phyloP scores from a whole-genome alignment of 352 stramenopile species.

The Phytophthora syringae region DNA sequence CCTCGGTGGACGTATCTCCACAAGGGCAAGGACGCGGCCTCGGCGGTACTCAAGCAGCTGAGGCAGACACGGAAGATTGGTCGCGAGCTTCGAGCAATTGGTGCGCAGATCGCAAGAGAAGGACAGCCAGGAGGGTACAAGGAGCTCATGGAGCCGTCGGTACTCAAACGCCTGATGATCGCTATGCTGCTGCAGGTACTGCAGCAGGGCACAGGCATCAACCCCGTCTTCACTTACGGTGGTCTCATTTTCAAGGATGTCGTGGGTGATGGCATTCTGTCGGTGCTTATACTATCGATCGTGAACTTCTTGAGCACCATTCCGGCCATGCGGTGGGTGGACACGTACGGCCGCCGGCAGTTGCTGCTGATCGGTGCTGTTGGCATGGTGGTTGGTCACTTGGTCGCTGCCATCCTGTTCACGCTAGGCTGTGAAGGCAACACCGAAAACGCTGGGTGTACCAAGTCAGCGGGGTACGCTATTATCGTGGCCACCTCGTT shows the following conservation, averaged over 20 bases:
- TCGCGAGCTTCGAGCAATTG: slow-evolving; percentile 53
- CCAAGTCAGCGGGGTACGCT: slow-evolving; percentile 43
- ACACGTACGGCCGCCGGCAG: slow-evolving; percentile 47
- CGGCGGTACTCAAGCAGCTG: slow-evolving; percentile 48
- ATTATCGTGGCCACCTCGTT: slow-evolving; percentile 54
- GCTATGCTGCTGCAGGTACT: slow-evolving; percentile 56
- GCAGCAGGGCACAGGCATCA: slow-evolving; percentile 58
- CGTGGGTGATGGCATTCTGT: slow-evolving; percentile 45
- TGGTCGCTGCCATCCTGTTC: slow-evolving; percentile 48
- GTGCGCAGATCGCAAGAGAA: slow-evolving; percentile 49
- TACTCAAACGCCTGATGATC: slow-evolving; percentile 51
- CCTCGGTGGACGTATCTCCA: slow-evolving; percentile 49
- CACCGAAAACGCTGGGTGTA: slow-evolving; percentile 39
- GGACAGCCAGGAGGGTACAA: slow-evolving; percentile 35
- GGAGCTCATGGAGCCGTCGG: slow-evolving; percentile 52
- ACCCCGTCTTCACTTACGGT: slow-evolving; percentile 54
- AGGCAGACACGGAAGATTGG: slow-evolving; percentile 47
- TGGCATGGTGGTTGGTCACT: slow-evolving; percentile 53
- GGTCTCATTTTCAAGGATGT: slow-evolving; percentile 63
- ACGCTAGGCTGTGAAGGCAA: slow-evolving; percentile 47
- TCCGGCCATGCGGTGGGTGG: slow-evolving; percentile 53
- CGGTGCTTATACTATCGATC: slow-evolving; percentile 53
- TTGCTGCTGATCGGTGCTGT: slow-evolving; percentile 49
- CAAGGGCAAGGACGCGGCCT: slow-evolving; percentile 49
- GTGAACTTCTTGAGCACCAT: slow-evolving; percentile 62